Percentiles rank a stretch among this genome's conserved stretches.
Evolutionary conservation across 75 land plant genomes (phyloP).

Genomic region (Chamaecyparis obtusa): DNA sequence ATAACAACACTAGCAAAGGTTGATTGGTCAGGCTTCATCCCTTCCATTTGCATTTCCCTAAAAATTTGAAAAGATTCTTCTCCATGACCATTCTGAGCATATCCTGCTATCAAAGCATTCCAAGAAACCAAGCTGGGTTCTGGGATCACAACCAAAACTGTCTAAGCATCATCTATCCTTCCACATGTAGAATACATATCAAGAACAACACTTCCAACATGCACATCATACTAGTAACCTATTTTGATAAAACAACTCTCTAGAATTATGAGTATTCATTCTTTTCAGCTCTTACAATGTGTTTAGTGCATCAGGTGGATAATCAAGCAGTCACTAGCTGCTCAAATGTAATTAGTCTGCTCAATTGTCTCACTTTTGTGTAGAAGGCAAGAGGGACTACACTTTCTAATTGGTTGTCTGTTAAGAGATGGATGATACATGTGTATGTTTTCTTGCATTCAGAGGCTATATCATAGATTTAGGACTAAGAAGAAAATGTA

Average conservation of each 20-base stretch:
- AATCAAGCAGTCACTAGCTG: no score
- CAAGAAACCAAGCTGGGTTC: conserved; percentile 17
- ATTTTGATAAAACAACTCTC: background rate
- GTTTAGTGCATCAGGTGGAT: background rate
- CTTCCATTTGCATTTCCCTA: conserved; percentile 4
- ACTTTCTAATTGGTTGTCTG: background rate
- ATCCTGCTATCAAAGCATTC: conserved; percentile 40
- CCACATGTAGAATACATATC: conserved; percentile 51
- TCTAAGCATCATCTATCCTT: conserved; percentile 17
- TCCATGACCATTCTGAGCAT: conserved; percentile 9
- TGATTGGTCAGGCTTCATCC: conserved; percentile 7
- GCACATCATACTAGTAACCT: conserved; percentile 19
- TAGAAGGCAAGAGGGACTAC: background rate
- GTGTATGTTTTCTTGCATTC: background rate
- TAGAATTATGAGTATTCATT: background rate
- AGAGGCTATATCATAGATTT: background rate
- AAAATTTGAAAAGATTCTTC: conserved; percentile 18
- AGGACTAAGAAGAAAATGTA: background rate
- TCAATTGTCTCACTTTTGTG: background rate
- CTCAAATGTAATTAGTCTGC: background rate
- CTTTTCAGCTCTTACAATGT: background rate
- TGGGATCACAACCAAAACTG: conserved; percentile 14
- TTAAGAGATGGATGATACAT: background rate
- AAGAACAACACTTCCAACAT: conserved; percentile 22
- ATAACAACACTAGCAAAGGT: conserved; percentile 21